phyloP scores from a whole-genome alignment of 2,329 filamentous ascomycete species.

The Xylaria sp. region DNA sequence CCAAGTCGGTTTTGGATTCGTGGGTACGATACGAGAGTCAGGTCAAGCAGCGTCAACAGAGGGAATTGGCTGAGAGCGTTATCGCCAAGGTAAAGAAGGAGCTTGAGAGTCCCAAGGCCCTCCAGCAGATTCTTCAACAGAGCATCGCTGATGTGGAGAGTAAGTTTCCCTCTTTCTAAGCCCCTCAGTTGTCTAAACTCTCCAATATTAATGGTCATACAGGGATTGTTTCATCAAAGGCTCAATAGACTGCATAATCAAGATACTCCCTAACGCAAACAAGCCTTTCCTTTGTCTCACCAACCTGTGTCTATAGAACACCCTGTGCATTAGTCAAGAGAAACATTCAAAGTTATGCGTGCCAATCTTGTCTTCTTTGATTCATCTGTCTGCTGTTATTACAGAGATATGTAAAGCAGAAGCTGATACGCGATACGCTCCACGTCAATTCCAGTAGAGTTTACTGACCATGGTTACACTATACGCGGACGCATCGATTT shows the following conservation, averaged over 20 bases:
- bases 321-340: constrained; percentile 69
- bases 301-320: constrained; percentile 65
- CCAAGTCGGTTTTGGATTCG: constrained; percentile 94
- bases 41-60: constrained; percentile 99
- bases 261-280: constrained; percentile 47
- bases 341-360: constrained; percentile 40
- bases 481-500: not conserved
- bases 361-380: not conserved
- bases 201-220: constrained; percentile 49
- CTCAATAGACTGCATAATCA: constrained; percentile 63
- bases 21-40: constrained; percentile 99
- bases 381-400: not conserved
- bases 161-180: constrained; percentile 56
- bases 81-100: constrained; percentile 99
- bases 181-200: no score
- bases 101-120: constrained; percentile 95
- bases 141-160: constrained; percentile 96
- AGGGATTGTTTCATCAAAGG: constrained; percentile 72
- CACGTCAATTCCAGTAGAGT: not conserved
- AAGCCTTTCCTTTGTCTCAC: constrained; percentile 61
- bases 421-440: not conserved
- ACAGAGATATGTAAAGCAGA: constrained; percentile 11
- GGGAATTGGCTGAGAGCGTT: constrained; percentile 89
- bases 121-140: constrained; percentile 98
- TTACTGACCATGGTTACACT: not conserved